Percentiles rank a stretch among this genome's conserved stretches.
phyloP scores from a whole-genome alignment of 139 green algal species.

The Coccomyxa sp. region DNA sequence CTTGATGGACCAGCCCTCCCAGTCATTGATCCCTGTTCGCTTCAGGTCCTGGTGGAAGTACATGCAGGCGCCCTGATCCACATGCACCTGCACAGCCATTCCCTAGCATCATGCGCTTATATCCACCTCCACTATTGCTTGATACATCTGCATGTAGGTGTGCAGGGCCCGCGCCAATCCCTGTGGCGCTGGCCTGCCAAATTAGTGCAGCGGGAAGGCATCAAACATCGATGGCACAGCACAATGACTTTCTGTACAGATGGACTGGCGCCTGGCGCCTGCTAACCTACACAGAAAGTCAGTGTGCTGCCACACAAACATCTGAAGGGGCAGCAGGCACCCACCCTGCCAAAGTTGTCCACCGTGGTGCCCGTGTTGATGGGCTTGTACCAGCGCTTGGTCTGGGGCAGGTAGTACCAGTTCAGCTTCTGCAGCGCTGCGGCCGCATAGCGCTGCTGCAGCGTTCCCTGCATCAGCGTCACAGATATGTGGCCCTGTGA shows the following conservation, averaged over 20 bases:
- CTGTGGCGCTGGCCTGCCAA: no score
- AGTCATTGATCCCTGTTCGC: background rate
- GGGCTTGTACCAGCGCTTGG: background rate
- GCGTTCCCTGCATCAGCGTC: conserved; percentile 4
- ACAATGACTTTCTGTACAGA: background rate
- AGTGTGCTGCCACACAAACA: no score
- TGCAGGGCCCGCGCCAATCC: no score
- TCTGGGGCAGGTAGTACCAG: conserved; percentile 22
- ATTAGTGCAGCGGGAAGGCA: background rate
- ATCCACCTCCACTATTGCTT: background rate
- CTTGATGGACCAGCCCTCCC: background rate
- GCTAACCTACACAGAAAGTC: no score
- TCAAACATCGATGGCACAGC: background rate
- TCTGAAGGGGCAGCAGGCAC: no score
- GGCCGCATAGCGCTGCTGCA: conserved; percentile 26
- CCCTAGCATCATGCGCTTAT: background rate
- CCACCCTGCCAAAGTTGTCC: no score
- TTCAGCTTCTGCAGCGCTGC: conserved; percentile 22
- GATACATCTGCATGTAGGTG: background rate
- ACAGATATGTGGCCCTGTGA: background rate
- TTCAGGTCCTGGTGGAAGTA: background rate
- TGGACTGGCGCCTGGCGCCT: background rate
- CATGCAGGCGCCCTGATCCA: background rate
- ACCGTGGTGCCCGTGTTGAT: background rate
- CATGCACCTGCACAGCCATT: background rate